These are phyloP conservation scores for Eucalyptus pauciflora DNA, from an alignment of 345 rosid species.

Conservation along the genomic window DNA sequence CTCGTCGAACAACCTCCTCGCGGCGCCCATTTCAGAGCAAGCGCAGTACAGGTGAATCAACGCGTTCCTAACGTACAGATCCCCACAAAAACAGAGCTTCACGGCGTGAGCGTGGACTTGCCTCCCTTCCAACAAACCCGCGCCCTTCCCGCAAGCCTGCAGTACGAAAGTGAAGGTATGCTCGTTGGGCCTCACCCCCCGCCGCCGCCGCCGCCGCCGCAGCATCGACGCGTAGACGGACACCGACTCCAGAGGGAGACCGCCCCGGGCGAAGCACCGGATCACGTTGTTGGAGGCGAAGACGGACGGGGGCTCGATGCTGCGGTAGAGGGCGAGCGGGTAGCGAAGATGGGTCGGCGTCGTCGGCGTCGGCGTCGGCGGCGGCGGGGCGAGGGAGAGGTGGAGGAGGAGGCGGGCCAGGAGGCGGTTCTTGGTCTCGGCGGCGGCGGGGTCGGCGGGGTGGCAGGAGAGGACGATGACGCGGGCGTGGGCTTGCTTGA, in stretches of 20 bases:
- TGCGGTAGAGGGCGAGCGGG: neutral
- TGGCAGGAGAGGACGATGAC: constrained; percentile 2
- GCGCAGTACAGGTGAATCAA: constrained; percentile 12
- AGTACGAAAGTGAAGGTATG: constrained; percentile 10
- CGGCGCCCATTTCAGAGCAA: neutral
- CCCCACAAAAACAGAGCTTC: constrained; percentile 5
- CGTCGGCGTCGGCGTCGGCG: neutral
- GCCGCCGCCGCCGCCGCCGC: neutral
- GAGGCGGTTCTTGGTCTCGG: neutral
- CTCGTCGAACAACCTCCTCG: constrained; percentile 3
- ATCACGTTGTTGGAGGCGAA: constrained; percentile 17
- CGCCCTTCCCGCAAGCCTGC: constrained; percentile 10
- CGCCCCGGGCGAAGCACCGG: constrained; percentile 4
- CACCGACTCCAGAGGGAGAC: neutral
- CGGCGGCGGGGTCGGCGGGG: neutral
- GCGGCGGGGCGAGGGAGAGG: constrained; percentile 2
- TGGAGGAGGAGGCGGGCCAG: neutral
- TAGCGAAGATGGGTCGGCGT: neutral
- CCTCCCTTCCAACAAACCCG: constrained; percentile 2
- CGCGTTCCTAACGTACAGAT: constrained; percentile 9
- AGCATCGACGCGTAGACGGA: neutral
- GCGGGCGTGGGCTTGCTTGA: constrained; percentile 9
- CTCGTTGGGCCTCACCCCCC: neutral
- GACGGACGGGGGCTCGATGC: neutral
- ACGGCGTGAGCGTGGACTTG: constrained; percentile 8